Conservation (phyloP, 108 stramenopile genomes). For the Skeletonema menzelii region DNA sequence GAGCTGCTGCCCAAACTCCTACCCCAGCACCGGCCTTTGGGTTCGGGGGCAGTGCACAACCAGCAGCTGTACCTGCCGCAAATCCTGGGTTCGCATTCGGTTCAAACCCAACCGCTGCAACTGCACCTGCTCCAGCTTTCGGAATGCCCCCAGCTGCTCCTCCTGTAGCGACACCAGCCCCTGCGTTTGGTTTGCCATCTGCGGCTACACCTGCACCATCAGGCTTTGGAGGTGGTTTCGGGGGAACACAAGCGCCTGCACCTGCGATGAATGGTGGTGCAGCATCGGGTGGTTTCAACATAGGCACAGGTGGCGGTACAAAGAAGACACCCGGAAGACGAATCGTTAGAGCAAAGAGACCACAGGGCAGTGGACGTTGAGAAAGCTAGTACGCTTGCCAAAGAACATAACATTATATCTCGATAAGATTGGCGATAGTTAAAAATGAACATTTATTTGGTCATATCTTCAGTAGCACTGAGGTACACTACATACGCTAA, state of each 20-base stretch:
- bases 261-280: not conserved
- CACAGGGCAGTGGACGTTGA: not conserved
- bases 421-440: not conserved
- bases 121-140: not conserved
- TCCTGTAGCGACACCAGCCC: not conserved
- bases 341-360: constrained; percentile 1
- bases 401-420: not conserved
- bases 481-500: no score
- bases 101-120: not conserved
- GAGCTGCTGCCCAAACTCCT: constrained; percentile 27
- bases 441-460: not conserved
- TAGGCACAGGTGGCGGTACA: constrained; percentile 4
- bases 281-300: constrained; percentile 1
- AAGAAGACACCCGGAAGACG: constrained; percentile 11
- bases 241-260: not conserved
- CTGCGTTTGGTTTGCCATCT: not conserved
- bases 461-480: not conserved
- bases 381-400: not conserved
- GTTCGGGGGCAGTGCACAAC: not conserved
- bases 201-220: not conserved
- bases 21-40: constrained; percentile 7
- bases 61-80: not conserved
- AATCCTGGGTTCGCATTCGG: not conserved
- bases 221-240: constrained; percentile 8
- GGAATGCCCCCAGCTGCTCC: not conserved